These are phyloP conservation scores for Candida dajiaensis DNA, from an alignment of 805 yeast species.

Conservation along the genomic window DNA sequence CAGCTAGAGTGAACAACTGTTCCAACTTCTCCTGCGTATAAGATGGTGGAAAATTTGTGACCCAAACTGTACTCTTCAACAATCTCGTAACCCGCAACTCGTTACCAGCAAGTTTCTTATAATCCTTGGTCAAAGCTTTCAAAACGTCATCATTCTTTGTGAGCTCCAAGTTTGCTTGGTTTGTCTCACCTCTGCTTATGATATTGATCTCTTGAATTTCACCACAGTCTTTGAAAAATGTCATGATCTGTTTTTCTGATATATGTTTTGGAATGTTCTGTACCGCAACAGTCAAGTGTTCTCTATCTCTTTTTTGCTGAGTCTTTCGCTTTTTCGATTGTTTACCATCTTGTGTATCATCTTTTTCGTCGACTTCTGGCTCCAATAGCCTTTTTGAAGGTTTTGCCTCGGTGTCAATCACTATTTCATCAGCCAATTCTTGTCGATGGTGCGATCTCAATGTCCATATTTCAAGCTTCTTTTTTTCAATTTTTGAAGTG, in stretches of 20 bases:
- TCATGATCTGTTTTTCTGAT: constrained; percentile 33
- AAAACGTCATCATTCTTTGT: constrained; percentile 39
- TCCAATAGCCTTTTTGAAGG: constrained; percentile 6
- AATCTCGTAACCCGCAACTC: constrained; percentile 42
- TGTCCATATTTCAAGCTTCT: constrained; percentile 9
- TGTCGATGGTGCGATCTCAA: constrained; percentile 2
- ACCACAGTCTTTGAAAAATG: constrained; percentile 61
- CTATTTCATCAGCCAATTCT: background rate
- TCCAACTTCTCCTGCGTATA: constrained; percentile 35
- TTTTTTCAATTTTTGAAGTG: constrained; percentile 23
- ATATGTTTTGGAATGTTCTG: constrained; percentile 36
- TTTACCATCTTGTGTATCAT: constrained; percentile 1
- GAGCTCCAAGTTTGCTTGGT: constrained; percentile 57
- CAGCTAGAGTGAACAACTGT: constrained; percentile 34
- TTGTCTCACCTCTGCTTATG: constrained; percentile 8
- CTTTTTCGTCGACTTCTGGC: constrained; percentile 1
- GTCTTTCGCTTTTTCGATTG: constrained; percentile 7
- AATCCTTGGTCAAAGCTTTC: constrained; percentile 55
- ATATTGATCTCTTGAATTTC: constrained; percentile 32
- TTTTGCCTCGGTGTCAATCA: background rate
- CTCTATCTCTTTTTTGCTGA: constrained; percentile 43
- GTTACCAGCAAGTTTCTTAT: constrained; percentile 37
- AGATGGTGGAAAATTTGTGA: constrained; percentile 65
- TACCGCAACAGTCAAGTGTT: constrained; percentile 51
- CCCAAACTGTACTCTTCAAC: constrained; percentile 54